Conservation (phyloP, 768 basidiomycete genomes). For the Suillus bovinus region DNA sequence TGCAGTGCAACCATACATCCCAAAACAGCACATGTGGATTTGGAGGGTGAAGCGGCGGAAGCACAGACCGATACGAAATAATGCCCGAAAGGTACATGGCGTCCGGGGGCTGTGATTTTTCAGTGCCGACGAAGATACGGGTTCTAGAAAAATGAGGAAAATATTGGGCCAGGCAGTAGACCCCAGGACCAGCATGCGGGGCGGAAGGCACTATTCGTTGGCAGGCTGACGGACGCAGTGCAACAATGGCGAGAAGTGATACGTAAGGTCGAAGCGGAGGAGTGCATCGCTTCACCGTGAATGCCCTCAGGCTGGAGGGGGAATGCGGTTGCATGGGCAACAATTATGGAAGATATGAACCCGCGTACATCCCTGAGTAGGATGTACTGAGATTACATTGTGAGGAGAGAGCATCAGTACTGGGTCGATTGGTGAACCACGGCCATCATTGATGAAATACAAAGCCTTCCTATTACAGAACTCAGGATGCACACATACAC, state of each 20-base stretch:
- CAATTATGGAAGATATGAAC: neutral
- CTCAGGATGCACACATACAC: neutral
- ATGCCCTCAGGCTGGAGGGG: neutral
- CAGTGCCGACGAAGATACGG: constrained; percentile 13
- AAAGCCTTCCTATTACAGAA: constrained; percentile 5
- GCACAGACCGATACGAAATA: neutral
- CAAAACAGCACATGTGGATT: neutral
- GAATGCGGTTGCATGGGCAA: neutral
- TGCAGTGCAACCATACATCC: constrained; percentile 22
- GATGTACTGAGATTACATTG: no score
- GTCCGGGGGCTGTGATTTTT: constrained; percentile 25
- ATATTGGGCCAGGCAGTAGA: neutral
- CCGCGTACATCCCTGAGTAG: neutral
- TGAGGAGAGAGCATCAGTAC: neutral
- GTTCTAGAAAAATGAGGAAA: neutral
- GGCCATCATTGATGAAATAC: neutral
- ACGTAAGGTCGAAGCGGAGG: constrained; percentile 14
- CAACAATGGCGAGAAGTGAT: neutral
- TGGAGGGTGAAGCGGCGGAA: constrained; percentile 2
- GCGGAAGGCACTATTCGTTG: neutral
- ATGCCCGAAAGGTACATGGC: constrained; percentile 3
- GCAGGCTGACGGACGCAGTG: neutral
- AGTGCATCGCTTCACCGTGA: constrained; percentile 1
- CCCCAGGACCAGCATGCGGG: neutral
- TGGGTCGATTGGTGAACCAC: neutral